These are phyloP conservation scores for Phytophthora cactorum DNA, from an alignment of 352 stramenopile species.

Conservation along the genomic window DNA sequence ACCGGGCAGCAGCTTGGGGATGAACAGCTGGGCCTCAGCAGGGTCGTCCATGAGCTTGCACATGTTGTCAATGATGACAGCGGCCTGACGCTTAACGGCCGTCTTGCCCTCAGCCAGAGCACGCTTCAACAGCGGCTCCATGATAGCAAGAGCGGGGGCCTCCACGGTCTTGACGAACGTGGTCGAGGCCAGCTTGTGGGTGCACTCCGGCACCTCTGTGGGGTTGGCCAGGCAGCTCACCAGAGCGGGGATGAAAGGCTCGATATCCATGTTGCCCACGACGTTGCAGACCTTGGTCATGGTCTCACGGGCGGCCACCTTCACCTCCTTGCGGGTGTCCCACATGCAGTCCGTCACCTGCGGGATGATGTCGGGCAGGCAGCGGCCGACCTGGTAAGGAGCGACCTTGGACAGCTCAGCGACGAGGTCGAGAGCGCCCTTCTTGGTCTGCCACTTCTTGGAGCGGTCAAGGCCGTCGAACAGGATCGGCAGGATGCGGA, in stretches of 20 bases:
- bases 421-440: constrained; percentile 95
- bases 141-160: constrained; percentile 95
- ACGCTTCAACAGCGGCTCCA: constrained; percentile 96
- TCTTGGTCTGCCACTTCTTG: constrained; percentile 98
- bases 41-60: constrained; percentile 99
- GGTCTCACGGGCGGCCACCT: constrained; percentile 93
- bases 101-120: constrained; percentile 96
- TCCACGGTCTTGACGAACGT: constrained; percentile 99
- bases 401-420: constrained; percentile 91
- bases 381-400: constrained; percentile 95
- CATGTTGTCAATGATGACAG: constrained; percentile 99
- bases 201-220: constrained; percentile 98
- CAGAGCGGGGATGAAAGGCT: constrained; percentile 98
- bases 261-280: constrained; percentile 99
- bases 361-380: constrained; percentile 97
- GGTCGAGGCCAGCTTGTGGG: constrained; percentile 98
- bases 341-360: constrained; percentile 98
- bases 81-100: constrained; percentile 96
- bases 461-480: constrained; percentile 89
- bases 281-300: constrained; percentile 96
- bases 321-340: constrained; percentile 99
- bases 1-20: constrained; percentile 96
- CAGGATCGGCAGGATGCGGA: constrained; percentile 89
- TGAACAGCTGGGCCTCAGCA: constrained; percentile 96
- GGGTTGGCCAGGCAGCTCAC: constrained; percentile 97